phyloP scores from a whole-genome alignment of 2,329 filamentous ascomycete genomes.

The Fusarium tuaranense region DNA sequence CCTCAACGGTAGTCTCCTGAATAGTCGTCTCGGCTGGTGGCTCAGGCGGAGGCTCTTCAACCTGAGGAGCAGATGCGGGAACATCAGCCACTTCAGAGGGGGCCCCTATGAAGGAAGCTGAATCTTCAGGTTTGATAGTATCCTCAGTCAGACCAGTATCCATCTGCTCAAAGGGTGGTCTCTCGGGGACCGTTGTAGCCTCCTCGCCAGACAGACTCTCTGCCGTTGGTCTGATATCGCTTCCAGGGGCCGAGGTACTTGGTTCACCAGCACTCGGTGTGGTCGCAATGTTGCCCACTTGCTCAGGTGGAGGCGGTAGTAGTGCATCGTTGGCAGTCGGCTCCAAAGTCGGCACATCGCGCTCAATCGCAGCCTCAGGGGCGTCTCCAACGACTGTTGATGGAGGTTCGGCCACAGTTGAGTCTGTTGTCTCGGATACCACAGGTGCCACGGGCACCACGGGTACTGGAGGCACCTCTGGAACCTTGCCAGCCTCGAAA shows the following conservation, averaged over 20 bases:
- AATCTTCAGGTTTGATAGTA: constrained; percentile 53
- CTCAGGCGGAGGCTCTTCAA: constrained; percentile 25
- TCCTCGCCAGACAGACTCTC: constrained; percentile 39
- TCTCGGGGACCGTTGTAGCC: constrained; percentile 19
- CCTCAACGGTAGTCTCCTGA: constrained; percentile 26
- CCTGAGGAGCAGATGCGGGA: constrained; percentile 42
- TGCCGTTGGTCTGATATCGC: constrained; percentile 43
- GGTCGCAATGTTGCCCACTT: constrained; percentile 55
- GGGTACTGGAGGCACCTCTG: constrained; percentile 2
- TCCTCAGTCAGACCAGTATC: constrained; percentile 54
- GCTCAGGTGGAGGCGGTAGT: constrained; percentile 53
- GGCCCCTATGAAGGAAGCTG: constrained; percentile 49
- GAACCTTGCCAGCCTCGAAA: constrained; percentile 11
- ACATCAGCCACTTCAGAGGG: constrained; percentile 46
- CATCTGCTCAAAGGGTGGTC: constrained; percentile 41
- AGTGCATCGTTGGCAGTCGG: constrained; percentile 39
- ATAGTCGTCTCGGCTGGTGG: constrained; percentile 31
- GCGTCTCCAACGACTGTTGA: constrained; percentile 48
- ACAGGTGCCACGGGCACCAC: constrained; percentile 2
- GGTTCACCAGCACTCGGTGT: constrained; percentile 47
- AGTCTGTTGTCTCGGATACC: constrained; percentile 30
- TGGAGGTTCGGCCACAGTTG: constrained; percentile 47
- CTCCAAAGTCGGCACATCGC: constrained; percentile 41
- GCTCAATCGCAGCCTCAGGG: constrained; percentile 42
- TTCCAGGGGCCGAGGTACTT: constrained; percentile 38